Percentiles rank a stretch among this genome's conserved stretches.
Evolutionary conservation across 176 grass and related monocot species (phyloP).

Genomic region (Puya raimondii): DNA sequence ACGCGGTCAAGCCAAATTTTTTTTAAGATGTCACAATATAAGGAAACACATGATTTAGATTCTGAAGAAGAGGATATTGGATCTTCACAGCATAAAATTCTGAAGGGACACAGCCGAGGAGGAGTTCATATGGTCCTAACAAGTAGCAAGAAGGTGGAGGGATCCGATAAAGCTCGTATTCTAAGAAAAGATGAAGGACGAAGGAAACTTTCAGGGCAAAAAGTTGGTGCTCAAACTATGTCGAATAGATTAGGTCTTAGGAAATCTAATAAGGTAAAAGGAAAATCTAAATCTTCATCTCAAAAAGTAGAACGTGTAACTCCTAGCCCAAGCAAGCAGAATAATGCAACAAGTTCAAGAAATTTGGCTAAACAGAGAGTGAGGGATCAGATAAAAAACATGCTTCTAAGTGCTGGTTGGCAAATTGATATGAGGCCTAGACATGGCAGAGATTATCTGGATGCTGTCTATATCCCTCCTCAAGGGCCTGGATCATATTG

Average conservation of each 20-base stretch:
- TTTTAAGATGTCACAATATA: conserved; percentile 14
- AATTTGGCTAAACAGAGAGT: conserved; percentile 48
- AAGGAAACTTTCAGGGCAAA: conserved; percentile 12
- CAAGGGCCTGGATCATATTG: conserved; percentile 76
- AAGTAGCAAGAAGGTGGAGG: conserved; percentile 33
- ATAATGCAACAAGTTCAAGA: conserved; percentile 20
- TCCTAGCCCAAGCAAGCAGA: conserved; percentile 3
- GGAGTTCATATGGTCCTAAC: conserved; percentile 11
- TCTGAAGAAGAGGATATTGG: conserved; percentile 12
- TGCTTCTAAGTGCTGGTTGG: conserved; percentile 83
- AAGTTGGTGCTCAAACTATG: conserved; percentile 21
- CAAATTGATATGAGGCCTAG: conserved; percentile 78
- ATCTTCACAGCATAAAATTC: conserved; percentile 29
- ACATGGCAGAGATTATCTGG: conserved; percentile 65
- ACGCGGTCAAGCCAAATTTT: conserved; percentile 10
- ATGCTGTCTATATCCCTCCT: conserved; percentile 90
- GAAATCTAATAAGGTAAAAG: conserved; percentile 17
- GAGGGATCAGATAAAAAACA: conserved; percentile 66
- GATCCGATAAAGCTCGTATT: conserved; percentile 24
- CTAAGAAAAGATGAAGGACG: conserved; percentile 21
- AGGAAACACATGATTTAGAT: conserved; percentile 17
- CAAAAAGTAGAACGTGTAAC: background rate
- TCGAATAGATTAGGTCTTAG: conserved; percentile 11
- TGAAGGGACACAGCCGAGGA: conserved; percentile 14
- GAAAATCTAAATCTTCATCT: conserved; percentile 22